Evolutionary conservation across 1,284 basidiomycete species (phyloP).

Genomic region (Cystobasidium pallidum): DNA sequence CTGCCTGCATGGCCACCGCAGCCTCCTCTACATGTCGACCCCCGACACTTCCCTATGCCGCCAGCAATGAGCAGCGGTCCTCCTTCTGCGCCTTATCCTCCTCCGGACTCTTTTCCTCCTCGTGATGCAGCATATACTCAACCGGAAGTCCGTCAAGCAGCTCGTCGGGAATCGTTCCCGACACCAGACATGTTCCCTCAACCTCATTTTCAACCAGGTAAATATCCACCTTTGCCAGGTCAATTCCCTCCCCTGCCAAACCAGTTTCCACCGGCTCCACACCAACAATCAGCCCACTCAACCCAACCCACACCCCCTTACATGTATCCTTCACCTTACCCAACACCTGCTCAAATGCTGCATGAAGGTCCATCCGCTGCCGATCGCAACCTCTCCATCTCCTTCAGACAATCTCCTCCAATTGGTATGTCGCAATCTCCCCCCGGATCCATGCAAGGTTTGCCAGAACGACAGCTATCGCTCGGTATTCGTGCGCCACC

Average conservation of each 20-base stretch:
- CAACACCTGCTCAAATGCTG: background rate
- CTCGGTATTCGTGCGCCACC: slow-evolving; percentile 38
- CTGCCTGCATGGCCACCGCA: slow-evolving; percentile 26
- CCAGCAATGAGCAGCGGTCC: slow-evolving; percentile 6
- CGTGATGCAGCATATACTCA: slow-evolving; percentile 29
- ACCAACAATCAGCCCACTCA: slow-evolving; percentile 1
- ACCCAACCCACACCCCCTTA: background rate
- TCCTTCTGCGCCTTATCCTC: background rate
- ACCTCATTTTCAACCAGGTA: slow-evolving; percentile 15
- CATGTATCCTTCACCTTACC: slow-evolving; percentile 13
- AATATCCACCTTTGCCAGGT: slow-evolving; percentile 8
- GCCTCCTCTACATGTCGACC: slow-evolving; percentile 9
- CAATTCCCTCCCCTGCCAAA: slow-evolving; percentile 16
- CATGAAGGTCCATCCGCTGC: slow-evolving; percentile 28
- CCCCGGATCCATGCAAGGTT: slow-evolving; percentile 9
- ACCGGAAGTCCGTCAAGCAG: background rate
- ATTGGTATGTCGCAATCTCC: slow-evolving; percentile 26
- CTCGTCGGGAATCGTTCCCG: background rate
- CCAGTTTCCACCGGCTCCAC: slow-evolving; percentile 4
- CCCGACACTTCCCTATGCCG: slow-evolving; percentile 14
- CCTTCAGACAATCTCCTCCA: slow-evolving; percentile 13
- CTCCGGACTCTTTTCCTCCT: background rate
- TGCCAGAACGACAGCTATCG: slow-evolving; percentile 32
- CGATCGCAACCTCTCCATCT: slow-evolving; percentile 20
- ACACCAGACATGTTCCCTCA: slow-evolving; percentile 16